These are phyloP conservation scores for Kwoniella shivajii DNA, from an alignment of 1,284 basidiomycete genomes.

Conservation along the genomic window DNA sequence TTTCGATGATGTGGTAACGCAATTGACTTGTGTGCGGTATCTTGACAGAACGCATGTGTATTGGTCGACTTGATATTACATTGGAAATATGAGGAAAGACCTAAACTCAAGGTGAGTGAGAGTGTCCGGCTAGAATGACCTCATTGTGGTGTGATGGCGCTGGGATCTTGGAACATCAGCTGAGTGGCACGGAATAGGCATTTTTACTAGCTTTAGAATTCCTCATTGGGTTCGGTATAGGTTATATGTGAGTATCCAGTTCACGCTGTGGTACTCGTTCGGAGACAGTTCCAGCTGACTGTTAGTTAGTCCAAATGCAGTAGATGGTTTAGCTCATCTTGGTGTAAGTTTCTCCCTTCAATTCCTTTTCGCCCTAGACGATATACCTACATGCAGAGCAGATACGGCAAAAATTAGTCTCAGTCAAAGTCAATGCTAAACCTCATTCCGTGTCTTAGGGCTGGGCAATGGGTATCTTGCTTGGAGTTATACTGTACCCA, in stretches of 20 bases:
- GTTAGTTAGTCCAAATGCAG: conserved; percentile 40
- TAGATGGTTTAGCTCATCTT: conserved; percentile 56
- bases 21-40: neutral
- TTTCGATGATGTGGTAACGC: neutral
- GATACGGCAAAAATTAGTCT: neutral
- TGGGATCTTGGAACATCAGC: conserved; percentile 21
- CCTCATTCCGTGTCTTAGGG: conserved; percentile 37
- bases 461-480: conserved; percentile 72
- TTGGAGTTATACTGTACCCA: conserved; percentile 77
- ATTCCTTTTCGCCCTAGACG: too few relatives aligned
- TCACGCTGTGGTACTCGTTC: neutral
- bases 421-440: too few relatives aligned
- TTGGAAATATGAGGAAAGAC: conserved; percentile 83
- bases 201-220: conserved; percentile 82
- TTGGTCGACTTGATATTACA: conserved; percentile 86
- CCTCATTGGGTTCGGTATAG: conserved; percentile 78
- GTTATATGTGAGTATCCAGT: conserved; percentile 64
- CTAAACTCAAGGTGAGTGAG: conserved; percentile 67
- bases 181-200: conserved; percentile 24
- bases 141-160: neutral
- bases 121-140: too few relatives aligned
- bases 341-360: conserved; percentile 44
- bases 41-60: conserved; percentile 65
- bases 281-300: neutral
- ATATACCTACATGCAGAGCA: neutral